Evolutionary conservation across 2,329 filamentous ascomycete species (phyloP).

Genomic region (Beauveria caledonica): DNA sequence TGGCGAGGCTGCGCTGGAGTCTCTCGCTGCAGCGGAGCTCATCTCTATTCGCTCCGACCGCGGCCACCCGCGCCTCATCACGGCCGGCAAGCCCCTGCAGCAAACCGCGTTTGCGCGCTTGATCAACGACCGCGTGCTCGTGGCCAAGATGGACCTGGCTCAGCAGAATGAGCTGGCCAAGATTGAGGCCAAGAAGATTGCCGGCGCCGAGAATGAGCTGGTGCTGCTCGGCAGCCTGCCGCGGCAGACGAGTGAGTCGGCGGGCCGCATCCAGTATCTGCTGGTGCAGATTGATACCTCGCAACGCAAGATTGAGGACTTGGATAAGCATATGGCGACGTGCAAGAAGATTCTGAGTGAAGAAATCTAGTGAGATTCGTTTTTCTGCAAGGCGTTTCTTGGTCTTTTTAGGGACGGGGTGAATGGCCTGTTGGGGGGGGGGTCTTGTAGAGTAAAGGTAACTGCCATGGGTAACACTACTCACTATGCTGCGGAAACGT

Average conservation of each 20-base stretch:
- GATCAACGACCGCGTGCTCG: slow-evolving; percentile 62
- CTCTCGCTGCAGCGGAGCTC: slow-evolving; percentile 76
- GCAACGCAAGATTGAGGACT: slow-evolving; percentile 65
- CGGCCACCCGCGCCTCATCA: slow-evolving; percentile 70
- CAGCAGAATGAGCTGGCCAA: slow-evolving; percentile 61
- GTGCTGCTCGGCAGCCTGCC: slow-evolving; percentile 60
- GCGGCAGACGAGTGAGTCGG: slow-evolving; percentile 60
- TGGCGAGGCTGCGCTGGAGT: slow-evolving; percentile 69
- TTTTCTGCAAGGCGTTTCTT: background rate
- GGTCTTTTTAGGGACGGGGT: background rate
- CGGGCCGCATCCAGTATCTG: slow-evolving; percentile 61
- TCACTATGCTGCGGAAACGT: background rate
- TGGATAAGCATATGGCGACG: slow-evolving; percentile 61
- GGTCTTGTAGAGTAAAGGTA: background rate
- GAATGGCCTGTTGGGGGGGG: background rate
- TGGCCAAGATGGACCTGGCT: slow-evolving; percentile 63
- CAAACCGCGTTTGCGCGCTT: slow-evolving; percentile 71
- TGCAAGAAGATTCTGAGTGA: slow-evolving; percentile 58
- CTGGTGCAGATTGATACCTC: slow-evolving; percentile 63
- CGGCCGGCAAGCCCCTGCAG: slow-evolving; percentile 78
- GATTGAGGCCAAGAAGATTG: slow-evolving; percentile 64
- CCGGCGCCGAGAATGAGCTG: slow-evolving; percentile 73
- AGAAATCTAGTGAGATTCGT: slow-evolving; percentile 30
- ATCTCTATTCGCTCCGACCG: slow-evolving; percentile 66
- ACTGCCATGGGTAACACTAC: background rate